These are phyloP conservation scores for Musa acuminata DNA, from an alignment of 176 grass and related monocot species.

Conservation along the genomic window DNA sequence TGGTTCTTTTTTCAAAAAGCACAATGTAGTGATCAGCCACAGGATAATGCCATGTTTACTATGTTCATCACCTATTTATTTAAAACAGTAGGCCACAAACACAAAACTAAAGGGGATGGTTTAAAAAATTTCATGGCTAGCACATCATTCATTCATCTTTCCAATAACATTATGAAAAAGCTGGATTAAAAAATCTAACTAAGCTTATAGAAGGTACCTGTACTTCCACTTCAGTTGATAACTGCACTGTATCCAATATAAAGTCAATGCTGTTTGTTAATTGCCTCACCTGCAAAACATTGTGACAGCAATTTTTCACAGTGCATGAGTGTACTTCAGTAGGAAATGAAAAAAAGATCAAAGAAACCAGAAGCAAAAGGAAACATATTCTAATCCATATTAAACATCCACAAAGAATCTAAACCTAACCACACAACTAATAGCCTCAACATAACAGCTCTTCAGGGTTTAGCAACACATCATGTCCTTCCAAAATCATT, in stretches of 20 bases:
- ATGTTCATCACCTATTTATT: neutral
- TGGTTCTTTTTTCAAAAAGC: neutral
- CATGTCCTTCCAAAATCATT: neutral
- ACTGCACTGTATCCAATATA: constrained; percentile 53
- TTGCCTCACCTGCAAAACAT: constrained; percentile 44
- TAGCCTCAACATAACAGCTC: neutral
- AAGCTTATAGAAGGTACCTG: constrained; percentile 40
- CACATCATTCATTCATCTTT: neutral
- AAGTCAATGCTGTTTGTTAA: constrained; percentile 54
- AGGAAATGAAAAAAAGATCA: neutral
- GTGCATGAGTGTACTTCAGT: neutral
- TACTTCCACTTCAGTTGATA: constrained; percentile 61
- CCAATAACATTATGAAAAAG: neutral
- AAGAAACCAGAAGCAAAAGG: neutral
- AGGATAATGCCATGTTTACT: neutral
- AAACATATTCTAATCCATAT: too few species aligned
- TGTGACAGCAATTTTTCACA: constrained; percentile 1
- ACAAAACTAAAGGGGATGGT: neutral
- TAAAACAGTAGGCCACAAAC: neutral
- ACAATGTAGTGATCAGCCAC: neutral
- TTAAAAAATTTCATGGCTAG: neutral
- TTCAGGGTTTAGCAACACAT: neutral
- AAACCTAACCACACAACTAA: too few species aligned
- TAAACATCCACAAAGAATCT: too few species aligned
- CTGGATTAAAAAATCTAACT: neutral